Percentiles rank a stretch among this genome's conserved stretches.
phyloP scores from a whole-genome alignment of 805 yeast species.

The Cyberlindnera misumaiensis region DNA sequence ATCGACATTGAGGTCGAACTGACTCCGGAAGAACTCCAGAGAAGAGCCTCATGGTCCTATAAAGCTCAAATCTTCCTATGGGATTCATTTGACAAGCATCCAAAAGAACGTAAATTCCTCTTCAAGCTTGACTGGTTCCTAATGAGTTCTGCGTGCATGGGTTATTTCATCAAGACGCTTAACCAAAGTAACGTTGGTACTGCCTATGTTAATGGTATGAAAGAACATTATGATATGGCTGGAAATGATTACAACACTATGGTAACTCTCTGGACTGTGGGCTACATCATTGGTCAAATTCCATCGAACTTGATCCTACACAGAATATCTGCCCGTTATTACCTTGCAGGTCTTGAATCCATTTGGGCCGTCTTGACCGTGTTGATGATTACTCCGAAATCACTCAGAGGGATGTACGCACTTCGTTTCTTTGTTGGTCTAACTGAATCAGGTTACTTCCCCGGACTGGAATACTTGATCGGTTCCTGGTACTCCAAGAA shows the following conservation, averaged over 20 bases:
- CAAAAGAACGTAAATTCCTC: conserved; percentile 28
- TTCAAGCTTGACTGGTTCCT: conserved; percentile 33
- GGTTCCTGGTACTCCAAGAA: conserved; percentile 30
- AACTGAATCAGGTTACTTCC: conserved; percentile 41
- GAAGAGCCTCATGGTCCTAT: conserved; percentile 10
- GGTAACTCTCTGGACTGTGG: conserved; percentile 40
- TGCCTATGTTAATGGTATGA: conserved; percentile 43
- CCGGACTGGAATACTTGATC: conserved; percentile 37
- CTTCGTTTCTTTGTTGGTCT: conserved; percentile 37
- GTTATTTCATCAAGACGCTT: conserved; percentile 40
- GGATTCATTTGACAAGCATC: conserved; percentile 30
- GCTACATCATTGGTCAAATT: conserved; percentile 43
- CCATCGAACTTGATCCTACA: conserved; percentile 39
- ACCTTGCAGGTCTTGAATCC: conserved; percentile 37
- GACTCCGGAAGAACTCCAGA: conserved; percentile 7
- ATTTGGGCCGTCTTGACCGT: conserved; percentile 37
- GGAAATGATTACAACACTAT: conserved; percentile 38
- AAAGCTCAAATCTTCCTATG: conserved; percentile 16
- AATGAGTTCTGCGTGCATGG: conserved; percentile 35
- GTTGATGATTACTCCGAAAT: conserved; percentile 25
- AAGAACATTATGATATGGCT: conserved; percentile 34
- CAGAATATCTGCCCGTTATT: conserved; percentile 36
- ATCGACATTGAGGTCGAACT: conserved; percentile 11
- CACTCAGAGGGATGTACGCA: conserved; percentile 25
- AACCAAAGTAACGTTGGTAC: conserved; percentile 36